These are phyloP conservation scores for Chalciporus piperatus DNA, from an alignment of 768 basidiomycete species.

Conservation along the genomic window DNA sequence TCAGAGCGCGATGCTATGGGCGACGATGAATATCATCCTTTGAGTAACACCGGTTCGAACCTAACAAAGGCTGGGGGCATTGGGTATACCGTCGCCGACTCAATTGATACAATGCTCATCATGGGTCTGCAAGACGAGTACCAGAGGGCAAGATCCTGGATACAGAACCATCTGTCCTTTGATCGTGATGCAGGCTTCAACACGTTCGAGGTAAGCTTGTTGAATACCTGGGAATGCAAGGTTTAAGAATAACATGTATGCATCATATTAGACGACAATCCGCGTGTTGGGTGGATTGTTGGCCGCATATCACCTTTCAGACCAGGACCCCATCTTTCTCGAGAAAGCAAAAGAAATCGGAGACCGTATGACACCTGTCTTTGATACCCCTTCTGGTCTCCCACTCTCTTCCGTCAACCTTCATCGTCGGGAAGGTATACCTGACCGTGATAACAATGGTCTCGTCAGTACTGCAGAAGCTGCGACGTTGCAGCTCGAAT, in stretches of 20 bases:
- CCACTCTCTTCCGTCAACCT: conserved; percentile 83
- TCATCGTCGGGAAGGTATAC: conserved; percentile 52
- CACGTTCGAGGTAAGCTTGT: conserved; percentile 78
- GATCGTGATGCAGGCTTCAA: conserved; percentile 78
- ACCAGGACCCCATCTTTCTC: conserved; percentile 64
- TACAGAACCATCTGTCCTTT: conserved; percentile 64
- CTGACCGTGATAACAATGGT: conserved; percentile 55
- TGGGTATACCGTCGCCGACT: conserved; percentile 87
- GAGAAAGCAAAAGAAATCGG: conserved; percentile 79
- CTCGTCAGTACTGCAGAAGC: conserved; percentile 81
- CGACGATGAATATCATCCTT: conserved; percentile 88
- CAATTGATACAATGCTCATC: conserved; percentile 82
- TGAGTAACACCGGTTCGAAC: conserved; percentile 71
- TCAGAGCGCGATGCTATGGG: conserved; percentile 90
- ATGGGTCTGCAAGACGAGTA: conserved; percentile 85
- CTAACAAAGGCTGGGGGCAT: conserved; percentile 77
- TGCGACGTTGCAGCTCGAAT: conserved; percentile 87
- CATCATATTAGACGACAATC: conserved; percentile 76
- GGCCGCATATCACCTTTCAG: conserved; percentile 79
- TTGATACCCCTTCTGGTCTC: conserved; percentile 78
- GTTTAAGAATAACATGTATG: conserved; percentile 4
- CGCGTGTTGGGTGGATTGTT: conserved; percentile 89
- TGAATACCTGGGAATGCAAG: not conserved
- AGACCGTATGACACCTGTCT: conserved; percentile 79
- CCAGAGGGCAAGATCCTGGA: conserved; percentile 72